Conservation (phyloP, 306 rosid species). For the Corylus americana region DNA sequence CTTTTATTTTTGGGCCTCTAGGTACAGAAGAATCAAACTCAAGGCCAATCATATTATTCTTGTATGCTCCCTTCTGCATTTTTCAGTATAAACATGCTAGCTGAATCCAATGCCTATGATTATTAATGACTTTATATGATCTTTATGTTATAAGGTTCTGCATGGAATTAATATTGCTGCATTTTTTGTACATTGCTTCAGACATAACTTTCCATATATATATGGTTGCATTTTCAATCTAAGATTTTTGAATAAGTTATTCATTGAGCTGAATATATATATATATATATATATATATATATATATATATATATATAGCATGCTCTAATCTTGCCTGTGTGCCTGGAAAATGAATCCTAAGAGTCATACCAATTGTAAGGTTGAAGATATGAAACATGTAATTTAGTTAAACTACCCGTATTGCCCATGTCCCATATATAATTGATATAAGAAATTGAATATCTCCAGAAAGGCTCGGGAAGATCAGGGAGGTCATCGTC, state of each 20-base stretch:
- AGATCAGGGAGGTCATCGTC: constrained; percentile 88
- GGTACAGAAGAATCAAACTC: constrained; percentile 58
- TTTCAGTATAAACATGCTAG: background rate
- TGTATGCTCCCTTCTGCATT: constrained; percentile 75
- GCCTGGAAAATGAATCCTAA: too few species aligned
- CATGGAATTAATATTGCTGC: background rate
- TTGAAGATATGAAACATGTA: constrained; percentile 1
- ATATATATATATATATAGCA: too few species aligned
- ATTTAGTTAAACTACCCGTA: constrained; percentile 51
- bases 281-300: too few species aligned
- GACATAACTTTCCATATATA: too few species aligned
- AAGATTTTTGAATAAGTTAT: too few species aligned
- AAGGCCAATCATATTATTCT: constrained; percentile 77
- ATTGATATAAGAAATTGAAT: constrained; percentile 83
- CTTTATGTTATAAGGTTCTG: background rate
- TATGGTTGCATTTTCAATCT: too few species aligned
- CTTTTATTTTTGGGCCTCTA: constrained; percentile 68
- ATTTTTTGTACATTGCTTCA: background rate
- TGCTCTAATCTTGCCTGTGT: too few species aligned
- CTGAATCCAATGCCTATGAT: background rate
- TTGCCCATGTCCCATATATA: constrained; percentile 70
- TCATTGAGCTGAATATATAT: too few species aligned
- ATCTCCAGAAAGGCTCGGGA: constrained; percentile 80
- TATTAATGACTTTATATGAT: background rate
- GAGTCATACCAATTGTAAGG: too few species aligned